Percentiles rank a stretch among this genome's conserved stretches.
Evolutionary conservation across 768 basidiomycete genomes (phyloP).

Genomic region (Phlegmacium glaucopus): DNA sequence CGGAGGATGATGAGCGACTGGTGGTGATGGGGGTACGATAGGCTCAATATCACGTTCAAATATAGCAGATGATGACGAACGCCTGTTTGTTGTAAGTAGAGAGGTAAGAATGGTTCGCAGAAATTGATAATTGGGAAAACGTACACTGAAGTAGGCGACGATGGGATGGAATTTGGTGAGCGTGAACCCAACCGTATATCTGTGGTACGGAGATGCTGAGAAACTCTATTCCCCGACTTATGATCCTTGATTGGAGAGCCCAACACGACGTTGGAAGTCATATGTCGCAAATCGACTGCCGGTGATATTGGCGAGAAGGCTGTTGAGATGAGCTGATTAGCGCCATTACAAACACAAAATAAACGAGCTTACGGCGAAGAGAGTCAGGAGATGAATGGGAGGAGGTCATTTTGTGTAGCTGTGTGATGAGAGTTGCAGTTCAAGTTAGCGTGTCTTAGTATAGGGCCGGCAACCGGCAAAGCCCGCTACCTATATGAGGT

Average conservation of each 20-base stretch:
- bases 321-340: too few species aligned
- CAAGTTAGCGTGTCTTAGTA: too few species aligned
- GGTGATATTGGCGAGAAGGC: slow-evolving; percentile 22
- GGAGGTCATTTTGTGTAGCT: too few species aligned
- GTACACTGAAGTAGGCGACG: slow-evolving; percentile 76
- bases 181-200: slow-evolving; percentile 51
- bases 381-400: too few species aligned
- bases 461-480: too few species aligned
- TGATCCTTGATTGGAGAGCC: slow-evolving; percentile 32
- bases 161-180: slow-evolving; percentile 74
- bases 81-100: slow-evolving; percentile 22
- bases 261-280: slow-evolving; percentile 45
- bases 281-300: slow-evolving; percentile 47
- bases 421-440: too few species aligned
- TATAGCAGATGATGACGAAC: slow-evolving; percentile 85
- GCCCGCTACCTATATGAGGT: too few species aligned
- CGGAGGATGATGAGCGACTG: slow-evolving; percentile 26
- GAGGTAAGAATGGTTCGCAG: neutral
- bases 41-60: slow-evolving; percentile 92
- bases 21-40: slow-evolving; percentile 36
- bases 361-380: too few species aligned
- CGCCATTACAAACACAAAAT: too few species aligned
- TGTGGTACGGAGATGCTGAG: slow-evolving; percentile 44
- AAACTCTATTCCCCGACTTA: slow-evolving; percentile 31
- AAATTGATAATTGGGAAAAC: slow-evolving; percentile 18